A percentile compares a stretch with the other conserved stretches of the same genome.
Evolutionary conservation across 768 basidiomycete genomes (phyloP).

Genomic region (Boletus subparvulus): DNA sequence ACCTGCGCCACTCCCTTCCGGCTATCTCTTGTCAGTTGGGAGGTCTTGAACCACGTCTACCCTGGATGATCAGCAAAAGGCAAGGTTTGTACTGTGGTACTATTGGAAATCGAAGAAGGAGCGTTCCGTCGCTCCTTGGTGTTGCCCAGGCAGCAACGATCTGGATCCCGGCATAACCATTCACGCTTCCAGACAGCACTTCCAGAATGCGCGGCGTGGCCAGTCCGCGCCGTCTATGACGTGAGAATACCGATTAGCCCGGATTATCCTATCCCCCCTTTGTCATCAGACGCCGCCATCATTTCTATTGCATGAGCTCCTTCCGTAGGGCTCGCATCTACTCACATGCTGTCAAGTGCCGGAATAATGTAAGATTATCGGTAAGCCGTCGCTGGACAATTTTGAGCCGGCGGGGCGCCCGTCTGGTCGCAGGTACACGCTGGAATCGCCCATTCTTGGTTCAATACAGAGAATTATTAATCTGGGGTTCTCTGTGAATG

Average conservation of each 20-base stretch:
- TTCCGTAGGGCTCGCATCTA: background rate
- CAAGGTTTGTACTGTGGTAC: background rate
- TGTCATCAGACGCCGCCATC: background rate
- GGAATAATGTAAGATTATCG: background rate
- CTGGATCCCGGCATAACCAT: background rate
- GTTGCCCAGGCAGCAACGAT: background rate
- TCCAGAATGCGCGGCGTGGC: background rate
- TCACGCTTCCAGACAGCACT: background rate
- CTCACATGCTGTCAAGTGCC: background rate
- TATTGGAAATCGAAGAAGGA: background rate
- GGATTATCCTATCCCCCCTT: background rate
- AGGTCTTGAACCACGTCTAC: background rate
- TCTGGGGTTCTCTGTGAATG: background rate
- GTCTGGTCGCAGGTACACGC: background rate
- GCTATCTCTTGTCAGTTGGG: background rate
- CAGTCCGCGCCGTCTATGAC: background rate
- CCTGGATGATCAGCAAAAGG: background rate
- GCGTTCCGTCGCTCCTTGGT: background rate
- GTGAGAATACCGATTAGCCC: slow-evolving; percentile 8
- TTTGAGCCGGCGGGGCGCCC: background rate
- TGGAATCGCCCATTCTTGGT: background rate
- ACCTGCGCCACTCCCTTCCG: background rate
- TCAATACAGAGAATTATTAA: background rate
- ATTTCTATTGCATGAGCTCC: background rate
- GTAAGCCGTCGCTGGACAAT: background rate